Conservation (phyloP, 768 basidiomycete species). For the Boletus rufocinnamomeus region DNA sequence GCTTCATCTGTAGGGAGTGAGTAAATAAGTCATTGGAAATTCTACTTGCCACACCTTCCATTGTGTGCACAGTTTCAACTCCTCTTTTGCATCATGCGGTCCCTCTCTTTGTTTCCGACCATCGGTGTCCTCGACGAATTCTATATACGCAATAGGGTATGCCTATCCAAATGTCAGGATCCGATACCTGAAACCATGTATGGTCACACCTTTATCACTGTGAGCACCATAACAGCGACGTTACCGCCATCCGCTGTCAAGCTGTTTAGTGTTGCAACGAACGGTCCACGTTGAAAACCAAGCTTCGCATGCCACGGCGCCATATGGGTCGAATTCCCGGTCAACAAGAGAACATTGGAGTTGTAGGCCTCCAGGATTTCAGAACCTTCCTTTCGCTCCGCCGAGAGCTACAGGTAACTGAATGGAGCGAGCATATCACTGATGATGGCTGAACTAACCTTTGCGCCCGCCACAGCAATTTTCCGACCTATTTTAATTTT, state of each 20-base stretch:
- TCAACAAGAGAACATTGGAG: slow-evolving; percentile 62
- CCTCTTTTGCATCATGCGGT: slow-evolving; percentile 71
- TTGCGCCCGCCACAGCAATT: slow-evolving; percentile 76
- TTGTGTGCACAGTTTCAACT: slow-evolving; percentile 53
- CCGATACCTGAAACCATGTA: neutral
- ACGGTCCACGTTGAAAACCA: slow-evolving; percentile 69
- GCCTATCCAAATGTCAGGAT: slow-evolving; percentile 39
- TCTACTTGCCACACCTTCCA: slow-evolving; percentile 63
- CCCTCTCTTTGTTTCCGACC: slow-evolving; percentile 55
- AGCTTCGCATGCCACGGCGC: slow-evolving; percentile 88
- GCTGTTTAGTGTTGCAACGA: slow-evolving; percentile 75
- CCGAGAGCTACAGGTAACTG: slow-evolving; percentile 52
- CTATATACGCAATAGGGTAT: slow-evolving; percentile 80
- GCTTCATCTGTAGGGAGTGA: slow-evolving; percentile 47
- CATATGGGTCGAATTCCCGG: slow-evolving; percentile 84
- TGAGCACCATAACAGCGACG: slow-evolving; percentile 72
- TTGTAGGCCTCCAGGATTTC: slow-evolving; percentile 84
- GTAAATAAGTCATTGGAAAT: neutral
- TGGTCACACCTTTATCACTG: slow-evolving; percentile 59
- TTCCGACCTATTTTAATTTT: slow-evolving; percentile 79
- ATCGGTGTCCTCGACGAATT: slow-evolving; percentile 53
- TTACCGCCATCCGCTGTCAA: slow-evolving; percentile 81
- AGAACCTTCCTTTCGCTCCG: slow-evolving; percentile 70
- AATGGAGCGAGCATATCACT: neutral
- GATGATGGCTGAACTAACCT: slow-evolving; percentile 48